These are phyloP conservation scores for Chaetomium sp. DNA, from an alignment of 2,329 filamentous ascomycete species.

Conservation along the genomic window DNA sequence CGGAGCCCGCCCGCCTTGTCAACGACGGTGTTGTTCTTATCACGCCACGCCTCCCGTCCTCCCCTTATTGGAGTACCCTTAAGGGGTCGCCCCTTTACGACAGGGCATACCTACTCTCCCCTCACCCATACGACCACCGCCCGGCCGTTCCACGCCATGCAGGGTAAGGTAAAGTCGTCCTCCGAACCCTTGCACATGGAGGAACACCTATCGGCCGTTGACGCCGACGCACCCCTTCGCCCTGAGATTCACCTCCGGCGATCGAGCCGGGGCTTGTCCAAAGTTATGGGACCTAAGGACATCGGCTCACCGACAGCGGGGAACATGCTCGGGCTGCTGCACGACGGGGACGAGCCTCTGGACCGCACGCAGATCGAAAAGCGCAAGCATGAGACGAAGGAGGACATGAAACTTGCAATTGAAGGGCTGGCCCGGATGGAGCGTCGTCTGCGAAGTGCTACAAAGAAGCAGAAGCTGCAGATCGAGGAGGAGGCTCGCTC, in stretches of 20 bases:
- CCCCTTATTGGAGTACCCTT: too few species aligned
- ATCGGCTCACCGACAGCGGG: constrained; percentile 7
- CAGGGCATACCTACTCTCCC: background rate
- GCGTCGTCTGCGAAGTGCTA: constrained; percentile 35
- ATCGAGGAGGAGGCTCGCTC: constrained; percentile 38
- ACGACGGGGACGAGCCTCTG: background rate
- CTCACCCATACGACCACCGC: background rate
- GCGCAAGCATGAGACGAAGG: constrained; percentile 9
- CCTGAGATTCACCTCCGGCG: constrained; percentile 19
- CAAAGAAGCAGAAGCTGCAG: constrained; percentile 42
- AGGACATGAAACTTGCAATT: constrained; percentile 35
- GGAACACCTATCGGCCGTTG: background rate
- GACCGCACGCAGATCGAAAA: constrained; percentile 4
- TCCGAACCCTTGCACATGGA: background rate
- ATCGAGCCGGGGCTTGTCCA: constrained; percentile 16
- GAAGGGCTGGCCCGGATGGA: constrained; percentile 46
- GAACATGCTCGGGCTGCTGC: constrained; percentile 13
- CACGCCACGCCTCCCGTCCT: too few species aligned
- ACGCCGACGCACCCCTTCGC: constrained; percentile 3
- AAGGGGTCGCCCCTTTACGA: too few species aligned
- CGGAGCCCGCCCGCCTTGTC: too few species aligned
- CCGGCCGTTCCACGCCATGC: constrained; percentile 2
- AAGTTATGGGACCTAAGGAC: constrained; percentile 5
- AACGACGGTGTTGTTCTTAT: too few species aligned
- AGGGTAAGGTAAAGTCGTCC: background rate